Evolutionary conservation across 1,284 basidiomycete genomes (phyloP), one percentile per base, ranked within the genome.

Genomic region (Austroboletus niveus): DNA sequence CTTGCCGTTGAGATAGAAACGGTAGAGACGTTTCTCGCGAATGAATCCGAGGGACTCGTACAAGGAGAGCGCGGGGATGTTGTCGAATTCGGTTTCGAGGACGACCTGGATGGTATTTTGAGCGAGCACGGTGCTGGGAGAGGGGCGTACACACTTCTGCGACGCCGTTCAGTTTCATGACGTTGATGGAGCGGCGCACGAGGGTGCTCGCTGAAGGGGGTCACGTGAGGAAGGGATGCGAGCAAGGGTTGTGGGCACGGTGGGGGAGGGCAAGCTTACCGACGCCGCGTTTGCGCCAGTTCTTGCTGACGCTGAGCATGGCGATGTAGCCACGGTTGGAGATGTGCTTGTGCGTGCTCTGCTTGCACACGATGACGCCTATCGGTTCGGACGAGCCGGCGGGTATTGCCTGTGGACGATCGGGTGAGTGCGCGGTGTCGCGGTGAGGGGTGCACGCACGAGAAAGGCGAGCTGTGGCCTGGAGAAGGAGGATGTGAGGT

Each of bases 61-160:
- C 12, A 99, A 76, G 3, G 87, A 84, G 11, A 99, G 78, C 0
- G 94, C 93, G 4, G 92, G 82, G 14, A 73, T 69, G 70, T 99
- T 99, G 74, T 99, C 95, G 64, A 81, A 92, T 72, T 99, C 97
- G 2, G 97, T 99, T 75, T 99, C 97, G 47, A 99, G 84, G 2
- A 96, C 87, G 57, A 98, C 84, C 93, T 96, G 53, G 14, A 9
- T 4, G 10, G 10, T 36, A 35, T 24, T n/a, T 14, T 35, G 12
- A 35, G 34, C 42, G 8, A 2, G 29, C 24, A 14, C 15, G 34
- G 7, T 14, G 15, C 11, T 12, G 34, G 34, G 34, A 14, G 15
- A 14, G 11, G 7, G 7, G 11, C 15, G 34, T 15, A 55, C 76
- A 39, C 43, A 92, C 92, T 82, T 96, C 92, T 56, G 93, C 82